Evolutionary conservation across 1,139 yeast species (phyloP).

Genomic region (Arxiozyma slooffiae): DNA sequence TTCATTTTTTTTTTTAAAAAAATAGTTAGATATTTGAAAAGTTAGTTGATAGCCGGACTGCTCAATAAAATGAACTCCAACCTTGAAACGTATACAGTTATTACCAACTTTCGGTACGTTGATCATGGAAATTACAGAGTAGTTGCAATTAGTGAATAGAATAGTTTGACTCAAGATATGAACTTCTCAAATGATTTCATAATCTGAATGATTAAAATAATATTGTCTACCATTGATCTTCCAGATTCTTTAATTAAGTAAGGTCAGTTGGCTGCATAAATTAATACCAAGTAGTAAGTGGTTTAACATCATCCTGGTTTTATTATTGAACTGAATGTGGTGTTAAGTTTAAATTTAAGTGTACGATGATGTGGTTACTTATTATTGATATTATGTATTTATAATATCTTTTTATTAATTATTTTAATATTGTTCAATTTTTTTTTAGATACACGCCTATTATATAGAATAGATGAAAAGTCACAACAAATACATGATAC

Average conservation of each 20-base stretch:
- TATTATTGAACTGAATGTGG: too few species aligned
- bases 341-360: too few species aligned
- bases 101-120: conserved; percentile 66
- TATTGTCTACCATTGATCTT: conserved; percentile 75
- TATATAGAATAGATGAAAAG: too few species aligned
- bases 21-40: conserved; percentile 87
- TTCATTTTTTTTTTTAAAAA: conserved; percentile 75
- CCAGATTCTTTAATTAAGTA: conserved; percentile 62
- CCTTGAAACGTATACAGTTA: conserved; percentile 62
- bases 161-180: conserved; percentile 42
- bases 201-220: conserved; percentile 68
- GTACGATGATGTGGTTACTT: too few species aligned
- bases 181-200: conserved; percentile 40
- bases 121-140: conserved; percentile 41
- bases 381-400: too few species aligned
- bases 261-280: conserved; percentile 64
- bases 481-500: too few species aligned
- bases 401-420: too few species aligned
- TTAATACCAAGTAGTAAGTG: conserved; percentile 38
- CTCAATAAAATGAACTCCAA: conserved; percentile 71
- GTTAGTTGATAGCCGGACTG: conserved; percentile 72
- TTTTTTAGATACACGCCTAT: too few species aligned
- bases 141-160: conserved; percentile 55
- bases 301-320: too few species aligned
- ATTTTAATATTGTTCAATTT: too few species aligned